Conservation (phyloP, 169 alveolate genomes). For the Cryptosporidium ryanae region DNA sequence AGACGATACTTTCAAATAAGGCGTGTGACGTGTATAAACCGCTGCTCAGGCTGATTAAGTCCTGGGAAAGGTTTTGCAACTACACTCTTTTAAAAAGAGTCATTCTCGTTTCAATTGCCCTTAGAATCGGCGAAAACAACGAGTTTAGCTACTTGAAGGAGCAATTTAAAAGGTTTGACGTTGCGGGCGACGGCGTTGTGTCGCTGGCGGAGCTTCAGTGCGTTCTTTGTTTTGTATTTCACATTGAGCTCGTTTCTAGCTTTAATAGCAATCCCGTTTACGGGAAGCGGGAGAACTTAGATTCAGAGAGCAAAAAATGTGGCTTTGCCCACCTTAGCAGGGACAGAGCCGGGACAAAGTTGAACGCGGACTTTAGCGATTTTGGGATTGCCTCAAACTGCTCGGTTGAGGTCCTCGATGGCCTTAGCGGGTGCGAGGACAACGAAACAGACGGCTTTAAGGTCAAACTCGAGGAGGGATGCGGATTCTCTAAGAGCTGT, state of each 20-base stretch:
- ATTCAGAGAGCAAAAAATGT: no score
- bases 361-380: no score
- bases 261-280: background rate
- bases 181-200: slow-evolving; percentile 70
- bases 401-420: no score
- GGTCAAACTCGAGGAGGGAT: no score
- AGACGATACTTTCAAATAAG: slow-evolving; percentile 13
- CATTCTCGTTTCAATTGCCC: slow-evolving; percentile 66
- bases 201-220: slow-evolving; percentile 72
- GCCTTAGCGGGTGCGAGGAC: no score
- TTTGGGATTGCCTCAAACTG: no score
- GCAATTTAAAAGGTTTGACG: slow-evolving; percentile 53
- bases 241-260: slow-evolving; percentile 38
- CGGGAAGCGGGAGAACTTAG: no score
- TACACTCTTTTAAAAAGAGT: slow-evolving; percentile 65
- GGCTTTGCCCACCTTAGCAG: no score
- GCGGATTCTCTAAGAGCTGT: no score
- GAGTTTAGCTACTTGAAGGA: slow-evolving; percentile 37
- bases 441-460: no score
- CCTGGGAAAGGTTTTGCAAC: slow-evolving; percentile 64
- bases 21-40: slow-evolving; percentile 31
- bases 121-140: slow-evolving; percentile 50
- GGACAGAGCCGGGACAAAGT: no score
- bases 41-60: slow-evolving; percentile 7
- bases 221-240: slow-evolving; percentile 64